phyloP scores from a whole-genome alignment of 306 rosid species.

The Cicer judaicum region DNA sequence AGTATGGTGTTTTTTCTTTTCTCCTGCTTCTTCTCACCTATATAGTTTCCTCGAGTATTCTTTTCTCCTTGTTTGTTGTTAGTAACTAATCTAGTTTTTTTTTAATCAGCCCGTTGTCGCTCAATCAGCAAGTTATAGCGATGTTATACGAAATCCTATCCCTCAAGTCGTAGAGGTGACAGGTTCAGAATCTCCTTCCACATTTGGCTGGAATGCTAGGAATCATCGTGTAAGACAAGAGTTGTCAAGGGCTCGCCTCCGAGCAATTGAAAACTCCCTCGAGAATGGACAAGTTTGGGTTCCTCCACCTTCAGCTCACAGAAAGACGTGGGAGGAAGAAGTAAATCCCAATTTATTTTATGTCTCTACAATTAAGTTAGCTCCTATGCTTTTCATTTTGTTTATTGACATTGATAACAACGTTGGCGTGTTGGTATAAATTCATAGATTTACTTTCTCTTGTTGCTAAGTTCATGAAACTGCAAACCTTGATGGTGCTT shows the following conservation, averaged over 20 bases:
- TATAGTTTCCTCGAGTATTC: conserved; percentile 21
- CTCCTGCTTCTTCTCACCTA: conserved; percentile 20
- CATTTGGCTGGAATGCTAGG: conserved; percentile 71
- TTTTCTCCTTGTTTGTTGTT: conserved; percentile 24
- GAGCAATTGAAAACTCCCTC: conserved; percentile 86
- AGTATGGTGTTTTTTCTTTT: conserved; percentile 57
- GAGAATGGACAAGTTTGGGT: conserved; percentile 94
- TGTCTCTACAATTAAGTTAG: conserved; percentile 32
- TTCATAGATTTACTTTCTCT: conserved; percentile 33
- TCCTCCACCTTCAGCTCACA: conserved; percentile 93
- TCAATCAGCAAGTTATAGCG: conserved; percentile 57
- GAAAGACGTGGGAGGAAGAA: conserved; percentile 99
- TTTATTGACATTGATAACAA: conserved; percentile 11
- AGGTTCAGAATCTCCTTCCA: conserved; percentile 94
- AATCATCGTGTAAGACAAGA: conserved; percentile 85
- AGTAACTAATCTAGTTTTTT: conserved; percentile 44
- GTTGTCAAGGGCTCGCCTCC: conserved; percentile 90
- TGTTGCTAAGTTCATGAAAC: conserved; percentile 41
- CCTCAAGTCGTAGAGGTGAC: conserved; percentile 92
- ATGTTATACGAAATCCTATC: conserved; percentile 52
- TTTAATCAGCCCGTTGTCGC: conserved; percentile 57
- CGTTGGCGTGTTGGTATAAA: conserved; percentile 23
- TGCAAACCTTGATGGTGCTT: conserved; percentile 40
- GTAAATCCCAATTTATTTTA: conserved; percentile 51
- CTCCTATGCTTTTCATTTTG: conserved; percentile 32